phyloP scores from a whole-genome alignment of 306 rosid species.

The Castanospermum australe region DNA sequence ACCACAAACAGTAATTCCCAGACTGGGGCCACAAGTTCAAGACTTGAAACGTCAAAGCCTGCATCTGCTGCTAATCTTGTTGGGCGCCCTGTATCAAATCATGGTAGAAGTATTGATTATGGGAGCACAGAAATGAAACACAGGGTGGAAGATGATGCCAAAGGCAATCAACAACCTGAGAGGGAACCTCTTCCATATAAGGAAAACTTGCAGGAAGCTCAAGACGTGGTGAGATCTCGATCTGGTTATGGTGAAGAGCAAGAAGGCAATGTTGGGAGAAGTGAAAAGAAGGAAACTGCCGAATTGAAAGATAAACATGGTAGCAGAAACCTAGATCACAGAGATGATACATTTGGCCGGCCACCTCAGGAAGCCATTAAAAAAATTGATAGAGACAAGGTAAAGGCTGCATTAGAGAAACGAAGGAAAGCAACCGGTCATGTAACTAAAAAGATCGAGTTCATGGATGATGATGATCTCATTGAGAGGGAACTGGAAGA shows the following conservation, averaged over 20 bases:
- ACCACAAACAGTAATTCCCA: constrained; percentile 57
- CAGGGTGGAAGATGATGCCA: constrained; percentile 57
- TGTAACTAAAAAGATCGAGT: constrained; percentile 65
- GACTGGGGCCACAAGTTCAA: constrained; percentile 53
- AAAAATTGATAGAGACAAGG: constrained; percentile 83
- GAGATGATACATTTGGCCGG: constrained; percentile 49
- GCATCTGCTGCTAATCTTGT: constrained; percentile 48
- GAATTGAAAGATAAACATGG: constrained; percentile 66
- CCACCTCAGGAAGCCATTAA: constrained; percentile 84
- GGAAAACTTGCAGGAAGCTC: constrained; percentile 53
- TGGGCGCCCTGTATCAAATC: constrained; percentile 45
- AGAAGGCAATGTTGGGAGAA: constrained; percentile 49
- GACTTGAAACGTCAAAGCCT: constrained; percentile 57
- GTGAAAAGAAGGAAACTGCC: constrained; percentile 54
- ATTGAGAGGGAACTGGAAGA: constrained; percentile 96
- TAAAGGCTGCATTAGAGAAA: constrained; percentile 91
- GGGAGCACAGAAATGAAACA: constrained; percentile 63
- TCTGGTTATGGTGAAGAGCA: constrained; percentile 58
- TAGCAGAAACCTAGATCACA: constrained; percentile 54
- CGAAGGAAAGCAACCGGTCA: constrained; percentile 77
- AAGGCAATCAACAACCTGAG: constrained; percentile 49
- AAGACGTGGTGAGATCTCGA: constrained; percentile 42
- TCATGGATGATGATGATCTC: constrained; percentile 93
- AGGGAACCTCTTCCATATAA: constrained; percentile 37
- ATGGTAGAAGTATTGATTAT: constrained; percentile 54